Evolutionary conservation across 1,139 yeast genomes (phyloP), one percentile per base, ranked within the genome.

Genomic region (Pichia sp.): DNA sequence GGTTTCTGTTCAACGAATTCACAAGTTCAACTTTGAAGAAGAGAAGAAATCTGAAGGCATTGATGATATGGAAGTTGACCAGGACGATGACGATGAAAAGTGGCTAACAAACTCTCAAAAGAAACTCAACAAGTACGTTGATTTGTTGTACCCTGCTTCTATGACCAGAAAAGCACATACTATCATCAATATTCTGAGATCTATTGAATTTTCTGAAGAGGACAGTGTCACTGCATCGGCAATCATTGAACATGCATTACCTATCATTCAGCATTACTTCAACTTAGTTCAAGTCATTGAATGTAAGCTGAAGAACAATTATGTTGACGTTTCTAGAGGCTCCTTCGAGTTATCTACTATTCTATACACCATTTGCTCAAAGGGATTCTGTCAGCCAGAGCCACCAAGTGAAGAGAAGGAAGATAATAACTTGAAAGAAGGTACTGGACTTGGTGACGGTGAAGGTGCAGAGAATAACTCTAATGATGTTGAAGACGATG

Each of bases 401-500:
- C 78, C 83, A 16, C 83, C 88, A 12, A 64, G 71, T 19, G 91
- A 84, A 36, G 74, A 76, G 38, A 71, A 76, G 42, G 74, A 77
- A 15, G 70, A 72, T 40, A 75, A 75, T 32, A 77, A 82, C 50
- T 51, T 79, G 53, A 80, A 79, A 26, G 72, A 80, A 35, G 98
- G 98, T 35, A 85, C 96, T n/a, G 98, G 98, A 10, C 66, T 91
- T 27, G 99, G 98, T 33, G 97, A 91, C 56, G 98, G 97, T 17
- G 87, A 82, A 43, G 97, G 96, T 44, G 94, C 83, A 4, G 71
- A 76, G 24, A 77, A 77, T 50, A 79, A 80, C 50, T 76, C 94
- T 0, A 80, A 87, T 33, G 96, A 87, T 54, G 83, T 82, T 37
- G 95, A 82, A 43, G 94, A 88, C 35, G 96, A 91, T 49, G 97